phyloP scores from a whole-genome alignment of 1,284 basidiomycete genomes.

The Ceratobasidium sp. region DNA sequence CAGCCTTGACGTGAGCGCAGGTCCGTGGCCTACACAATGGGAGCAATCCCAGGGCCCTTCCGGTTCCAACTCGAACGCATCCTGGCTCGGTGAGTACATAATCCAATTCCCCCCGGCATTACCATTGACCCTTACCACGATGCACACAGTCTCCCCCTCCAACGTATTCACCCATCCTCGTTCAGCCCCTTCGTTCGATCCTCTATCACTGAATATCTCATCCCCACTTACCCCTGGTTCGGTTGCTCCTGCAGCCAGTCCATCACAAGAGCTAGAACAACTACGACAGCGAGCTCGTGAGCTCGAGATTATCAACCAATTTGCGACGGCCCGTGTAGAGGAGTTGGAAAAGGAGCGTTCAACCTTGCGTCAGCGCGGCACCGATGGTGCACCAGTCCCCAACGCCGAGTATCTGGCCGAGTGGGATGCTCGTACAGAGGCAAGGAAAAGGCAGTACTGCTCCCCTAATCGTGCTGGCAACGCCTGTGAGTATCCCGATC shows the following conservation, averaged over 20 bases:
- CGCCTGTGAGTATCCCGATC: conserved; percentile 25
- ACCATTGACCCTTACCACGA: conserved; percentile 1
- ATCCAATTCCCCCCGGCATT: conserved; percentile 9
- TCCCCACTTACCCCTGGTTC: conserved; percentile 24
- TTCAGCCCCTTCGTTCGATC: conserved; percentile 18
- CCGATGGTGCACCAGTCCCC: background rate
- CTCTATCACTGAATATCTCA: conserved; percentile 18
- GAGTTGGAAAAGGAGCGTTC: conserved; percentile 30
- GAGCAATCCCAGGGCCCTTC: conserved; percentile 35
- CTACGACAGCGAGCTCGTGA: conserved; percentile 29
- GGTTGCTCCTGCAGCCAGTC: background rate
- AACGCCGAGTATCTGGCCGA: conserved; percentile 5
- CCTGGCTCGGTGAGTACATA: conserved; percentile 37
- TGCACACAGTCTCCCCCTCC: conserved; percentile 35
- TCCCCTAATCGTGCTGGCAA: conserved; percentile 35
- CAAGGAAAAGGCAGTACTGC: conserved; percentile 32
- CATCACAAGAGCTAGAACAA: conserved; percentile 27
- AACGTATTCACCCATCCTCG: conserved; percentile 34
- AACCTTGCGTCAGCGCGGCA: background rate
- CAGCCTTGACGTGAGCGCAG: conserved; percentile 10
- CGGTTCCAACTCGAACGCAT: conserved; percentile 30
- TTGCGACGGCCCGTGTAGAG: conserved; percentile 29
- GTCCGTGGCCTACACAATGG: conserved; percentile 27
- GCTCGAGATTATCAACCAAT: conserved; percentile 34
- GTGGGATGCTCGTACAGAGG: conserved; percentile 29